A percentile compares a stretch with the other conserved stretches of the same genome.
phyloP scores from a whole-genome alignment of 2,329 filamentous ascomycete genomes.

The Apiospora saccharicola region DNA sequence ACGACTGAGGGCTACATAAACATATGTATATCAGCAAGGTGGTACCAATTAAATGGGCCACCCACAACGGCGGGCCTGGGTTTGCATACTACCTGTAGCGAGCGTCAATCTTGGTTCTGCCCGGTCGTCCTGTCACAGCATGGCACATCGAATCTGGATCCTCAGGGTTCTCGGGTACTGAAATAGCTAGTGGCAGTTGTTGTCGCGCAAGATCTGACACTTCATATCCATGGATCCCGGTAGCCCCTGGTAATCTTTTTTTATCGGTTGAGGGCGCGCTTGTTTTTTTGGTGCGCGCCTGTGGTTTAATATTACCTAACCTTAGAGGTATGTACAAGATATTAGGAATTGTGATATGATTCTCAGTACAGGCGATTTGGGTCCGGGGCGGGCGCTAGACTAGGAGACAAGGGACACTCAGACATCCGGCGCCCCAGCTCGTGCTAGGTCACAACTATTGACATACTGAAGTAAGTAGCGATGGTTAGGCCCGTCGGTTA shows the following conservation, averaged over 20 bases:
- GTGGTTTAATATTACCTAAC: not conserved
- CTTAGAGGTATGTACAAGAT: no score
- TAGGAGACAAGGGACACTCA: conserved; percentile 1
- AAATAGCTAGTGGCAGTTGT: not conserved
- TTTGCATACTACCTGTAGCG: not conserved
- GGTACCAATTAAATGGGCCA: not conserved
- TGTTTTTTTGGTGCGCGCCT: not conserved
- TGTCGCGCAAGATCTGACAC: not conserved
- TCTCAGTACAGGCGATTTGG: not conserved
- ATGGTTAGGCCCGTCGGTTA: no score
- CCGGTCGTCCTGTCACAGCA: not conserved
- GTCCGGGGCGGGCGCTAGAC: conserved; percentile 10
- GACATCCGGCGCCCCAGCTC: not conserved
- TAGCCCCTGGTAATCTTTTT: not conserved
- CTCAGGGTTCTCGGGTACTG: conserved; percentile 5
- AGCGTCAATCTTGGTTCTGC: not conserved
- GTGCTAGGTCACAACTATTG: not conserved
- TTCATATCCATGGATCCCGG: not conserved
- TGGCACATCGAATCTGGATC: conserved; percentile 11
- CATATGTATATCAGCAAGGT: not conserved
- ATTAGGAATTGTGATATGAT: not conserved
- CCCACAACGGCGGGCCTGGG: not conserved
- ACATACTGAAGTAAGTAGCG: no score
- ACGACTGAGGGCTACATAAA: not conserved
- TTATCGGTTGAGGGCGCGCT: no score